A percentile compares a stretch with the other conserved stretches of the same genome.
Evolutionary conservation across 305 asterid species (phyloP).

Genomic region (Solanum hybrid): DNA sequence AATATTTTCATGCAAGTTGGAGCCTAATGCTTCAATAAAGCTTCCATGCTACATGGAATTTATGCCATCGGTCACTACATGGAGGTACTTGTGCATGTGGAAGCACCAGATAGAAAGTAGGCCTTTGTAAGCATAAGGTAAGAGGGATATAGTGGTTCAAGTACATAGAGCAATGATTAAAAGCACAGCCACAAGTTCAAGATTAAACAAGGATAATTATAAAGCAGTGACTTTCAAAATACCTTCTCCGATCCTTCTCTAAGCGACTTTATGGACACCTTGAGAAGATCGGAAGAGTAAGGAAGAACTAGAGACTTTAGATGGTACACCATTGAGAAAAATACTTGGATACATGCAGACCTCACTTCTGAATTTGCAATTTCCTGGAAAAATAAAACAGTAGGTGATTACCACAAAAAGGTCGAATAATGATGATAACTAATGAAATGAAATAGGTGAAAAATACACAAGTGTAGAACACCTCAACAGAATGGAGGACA

Average conservation of each 20-base stretch:
- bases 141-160: background rate
- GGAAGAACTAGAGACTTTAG: constrained; percentile 56
- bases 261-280: constrained; percentile 48
- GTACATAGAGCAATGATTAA: background rate
- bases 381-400: constrained; percentile 26
- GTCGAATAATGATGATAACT: background rate
- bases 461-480: background rate
- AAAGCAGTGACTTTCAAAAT: constrained; percentile 1
- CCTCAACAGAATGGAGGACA: constrained; percentile 34
- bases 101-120: background rate
- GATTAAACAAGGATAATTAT: background rate
- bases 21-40: background rate
- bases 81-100: background rate
- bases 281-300: constrained; percentile 47
- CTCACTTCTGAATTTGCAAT: constrained; percentile 41
- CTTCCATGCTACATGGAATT: background rate
- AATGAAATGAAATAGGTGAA: background rate
- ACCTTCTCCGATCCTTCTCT: constrained; percentile 62
- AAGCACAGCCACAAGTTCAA: background rate
- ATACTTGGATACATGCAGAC: constrained; percentile 76
- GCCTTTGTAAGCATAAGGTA: background rate
- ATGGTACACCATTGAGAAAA: constrained; percentile 63
- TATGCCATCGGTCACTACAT: background rate
- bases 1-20: background rate
- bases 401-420: background rate